A percentile compares a stretch with the other conserved stretches of the same genome.
Evolutionary conservation across 2,329 filamentous ascomycete genomes (phyloP).

Genomic region (Trichophyton simii): DNA sequence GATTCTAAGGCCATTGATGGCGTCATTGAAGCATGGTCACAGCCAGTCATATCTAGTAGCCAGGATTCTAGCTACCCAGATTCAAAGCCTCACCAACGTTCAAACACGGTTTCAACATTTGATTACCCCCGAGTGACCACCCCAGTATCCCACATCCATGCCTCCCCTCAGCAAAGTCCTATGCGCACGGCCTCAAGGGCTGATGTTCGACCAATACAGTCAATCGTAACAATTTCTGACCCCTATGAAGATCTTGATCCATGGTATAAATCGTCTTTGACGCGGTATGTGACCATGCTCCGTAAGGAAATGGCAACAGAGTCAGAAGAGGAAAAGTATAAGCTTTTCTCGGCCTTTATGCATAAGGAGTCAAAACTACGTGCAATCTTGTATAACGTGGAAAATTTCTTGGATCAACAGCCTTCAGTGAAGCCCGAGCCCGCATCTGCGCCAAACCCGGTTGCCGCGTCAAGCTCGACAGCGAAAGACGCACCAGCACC

Average conservation of each 20-base stretch:
- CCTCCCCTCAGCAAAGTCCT: conserved; percentile 5
- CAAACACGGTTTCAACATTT: conserved; percentile 8
- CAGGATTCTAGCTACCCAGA: neutral
- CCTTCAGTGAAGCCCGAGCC: conserved; percentile 13
- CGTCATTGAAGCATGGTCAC: conserved; percentile 34
- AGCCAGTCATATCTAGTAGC: conserved; percentile 19
- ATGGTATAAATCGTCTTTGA: conserved; percentile 45
- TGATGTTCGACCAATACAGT: conserved; percentile 3
- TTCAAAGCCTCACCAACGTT: neutral
- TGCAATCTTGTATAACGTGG: conserved; percentile 38
- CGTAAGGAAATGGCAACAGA: conserved; percentile 38
- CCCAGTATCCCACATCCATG: conserved; percentile 7
- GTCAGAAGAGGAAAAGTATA: conserved; percentile 41
- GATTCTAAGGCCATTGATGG: conserved; percentile 26
- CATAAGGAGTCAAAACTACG: conserved; percentile 37
- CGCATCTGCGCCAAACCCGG: conserved; percentile 3
- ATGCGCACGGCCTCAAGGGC: conserved; percentile 4
- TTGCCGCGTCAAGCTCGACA: neutral
- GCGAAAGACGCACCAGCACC: neutral
- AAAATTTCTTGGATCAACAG: conserved; percentile 19
- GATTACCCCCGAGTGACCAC: conserved; percentile 7
- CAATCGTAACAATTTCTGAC: conserved; percentile 25
- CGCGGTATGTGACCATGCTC: conserved; percentile 44
- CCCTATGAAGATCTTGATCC: conserved; percentile 43
- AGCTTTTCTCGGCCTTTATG: conserved; percentile 41